A percentile compares a stretch with the other conserved stretches of the same genome.
Evolutionary conservation across 2,329 filamentous ascomycete species (phyloP).

Genomic region (Stylonectria norvegica): DNA sequence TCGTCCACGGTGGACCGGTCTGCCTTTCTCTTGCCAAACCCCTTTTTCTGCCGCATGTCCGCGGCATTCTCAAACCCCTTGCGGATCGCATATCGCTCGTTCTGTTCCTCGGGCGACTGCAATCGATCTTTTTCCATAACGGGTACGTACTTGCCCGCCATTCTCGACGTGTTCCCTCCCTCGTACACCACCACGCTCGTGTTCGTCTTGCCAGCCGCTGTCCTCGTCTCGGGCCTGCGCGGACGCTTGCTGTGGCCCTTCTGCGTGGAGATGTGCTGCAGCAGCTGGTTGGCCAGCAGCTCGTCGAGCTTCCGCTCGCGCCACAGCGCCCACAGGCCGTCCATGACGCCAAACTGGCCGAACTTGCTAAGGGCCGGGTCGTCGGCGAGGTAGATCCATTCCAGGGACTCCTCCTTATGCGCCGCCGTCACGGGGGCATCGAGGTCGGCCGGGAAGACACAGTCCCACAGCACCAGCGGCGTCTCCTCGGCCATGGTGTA

Average conservation of each 20-base stretch:
- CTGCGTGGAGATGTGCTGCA: conserved; percentile 57
- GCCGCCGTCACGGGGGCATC: conserved; percentile 30
- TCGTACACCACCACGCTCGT: conserved; percentile 44
- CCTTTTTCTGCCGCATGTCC: conserved; percentile 41
- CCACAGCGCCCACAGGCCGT: conserved; percentile 81
- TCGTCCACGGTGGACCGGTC: conserved; percentile 23
- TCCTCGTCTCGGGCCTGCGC: conserved; percentile 28
- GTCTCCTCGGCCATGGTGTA: conserved; percentile 91
- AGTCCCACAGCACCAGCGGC: conserved; percentile 94
- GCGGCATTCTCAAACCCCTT: conserved; percentile 55
- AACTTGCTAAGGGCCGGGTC: conserved; percentile 57
- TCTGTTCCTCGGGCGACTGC: conserved; percentile 51
- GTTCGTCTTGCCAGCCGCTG: conserved; percentile 36
- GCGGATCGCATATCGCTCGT: conserved; percentile 59
- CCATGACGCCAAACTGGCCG: conserved; percentile 63
- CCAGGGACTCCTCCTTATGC: conserved; percentile 53
- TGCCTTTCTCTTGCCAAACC: conserved; percentile 30
- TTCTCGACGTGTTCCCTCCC: conserved; percentile 50
- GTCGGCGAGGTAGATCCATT: conserved; percentile 79
- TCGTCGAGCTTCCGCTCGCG: conserved; percentile 85
- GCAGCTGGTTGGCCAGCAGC: conserved; percentile 69
- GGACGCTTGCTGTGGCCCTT: conserved; percentile 19
- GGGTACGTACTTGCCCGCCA: conserved; percentile 53
- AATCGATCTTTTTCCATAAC: conserved; percentile 50
- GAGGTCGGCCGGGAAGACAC: conserved; percentile 66